phyloP scores from a whole-genome alignment of 176 grass and related monocot genomes.

The Oryza glumipatula region DNA sequence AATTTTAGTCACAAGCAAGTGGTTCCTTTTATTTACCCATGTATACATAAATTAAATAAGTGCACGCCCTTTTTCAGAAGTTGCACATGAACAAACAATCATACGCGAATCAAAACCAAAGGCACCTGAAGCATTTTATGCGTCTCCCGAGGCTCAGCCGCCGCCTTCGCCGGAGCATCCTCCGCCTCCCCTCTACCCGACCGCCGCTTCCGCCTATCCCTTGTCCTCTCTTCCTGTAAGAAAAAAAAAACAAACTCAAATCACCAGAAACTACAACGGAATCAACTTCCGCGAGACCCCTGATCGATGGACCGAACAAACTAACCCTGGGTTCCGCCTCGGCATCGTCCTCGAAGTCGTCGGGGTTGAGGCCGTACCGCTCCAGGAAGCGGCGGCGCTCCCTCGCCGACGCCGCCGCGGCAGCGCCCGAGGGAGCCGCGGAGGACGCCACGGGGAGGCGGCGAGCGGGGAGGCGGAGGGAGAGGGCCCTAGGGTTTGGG shows the following conservation, averaged over 20 bases:
- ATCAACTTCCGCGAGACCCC: neutral
- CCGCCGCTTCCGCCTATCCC: slow-evolving; percentile 36
- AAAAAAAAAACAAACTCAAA: neutral
- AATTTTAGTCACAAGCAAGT: slow-evolving; percentile 3
- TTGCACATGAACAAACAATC: neutral
- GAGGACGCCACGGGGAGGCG: neutral
- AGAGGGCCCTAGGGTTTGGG: neutral
- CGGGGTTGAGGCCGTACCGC: slow-evolving; percentile 70
- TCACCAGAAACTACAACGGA: neutral
- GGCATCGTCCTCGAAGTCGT: slow-evolving; percentile 49
- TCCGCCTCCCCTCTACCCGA: slow-evolving; percentile 28
- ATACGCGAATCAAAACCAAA: neutral
- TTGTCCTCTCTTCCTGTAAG: slow-evolving; percentile 41
- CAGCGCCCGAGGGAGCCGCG: slow-evolving; percentile 33
- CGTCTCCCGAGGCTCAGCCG: slow-evolving; percentile 59
- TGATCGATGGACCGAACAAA: neutral
- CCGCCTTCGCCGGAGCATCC: slow-evolving; percentile 16
- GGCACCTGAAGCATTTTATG: slow-evolving; percentile 85
- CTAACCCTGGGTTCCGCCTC: slow-evolving; percentile 46
- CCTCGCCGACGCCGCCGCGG: slow-evolving; percentile 34
- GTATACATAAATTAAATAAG: neutral
- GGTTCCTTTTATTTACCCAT: slow-evolving; percentile 1
- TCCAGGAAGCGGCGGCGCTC: slow-evolving; percentile 58
- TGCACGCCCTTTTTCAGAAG: slow-evolving; percentile 1
- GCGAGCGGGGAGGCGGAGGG: neutral